Evolutionary conservation across 495 filamentous ascomycete genomes (phyloP), one percentile per base, ranked within the genome.

Genomic region (Penicillium longicatenatum): DNA sequence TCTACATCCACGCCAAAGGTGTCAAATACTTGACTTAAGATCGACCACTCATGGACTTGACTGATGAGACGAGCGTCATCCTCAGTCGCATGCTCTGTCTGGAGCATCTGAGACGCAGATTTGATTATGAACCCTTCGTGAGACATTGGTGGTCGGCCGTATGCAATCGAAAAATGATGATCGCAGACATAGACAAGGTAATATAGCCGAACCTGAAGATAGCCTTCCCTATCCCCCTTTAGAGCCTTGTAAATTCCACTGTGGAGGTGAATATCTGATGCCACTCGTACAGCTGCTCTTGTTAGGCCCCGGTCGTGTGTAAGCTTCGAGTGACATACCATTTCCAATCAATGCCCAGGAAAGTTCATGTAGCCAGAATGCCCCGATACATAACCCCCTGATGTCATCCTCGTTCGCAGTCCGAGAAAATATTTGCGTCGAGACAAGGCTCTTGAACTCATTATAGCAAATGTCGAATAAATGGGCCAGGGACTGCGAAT

Each of bases 1-100:
- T 76, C 71, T 14, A 74, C 69, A 50, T 74, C 71, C 9, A 70
- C 67, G 6, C 74, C 73, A 51, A 75, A 75, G 1, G 67, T 73
- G 33, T 75, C 74, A 49, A 70, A 75, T 0, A 75, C 64, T n/a
- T 68, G 59, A 11, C 57, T 60, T 7, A 60, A 24, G 6, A 75
- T 56, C 10, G 64, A 68, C 73, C 74, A 77, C 35, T 64, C 57
- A 24, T 73, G 64, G 3, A 75, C 70, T 44, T 77, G 71, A 21
- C 68, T 75, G 14, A 77, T 59, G 4, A 77, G 46, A 35, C 70
- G 57, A 8, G 66, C 66, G 54, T 74, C 72, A 35, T 72, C 68
- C 26, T 71, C 70, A 3, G 68, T 73, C 1, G 71, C 68, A 55
- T 67, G 57, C 22, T 68, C 52, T 1, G 50, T 66, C 19, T 67